Evolutionary conservation across 306 rosid genomes (phyloP), one percentile per base, ranked within the genome.

Genomic region (Arachis stenosperma): DNA sequence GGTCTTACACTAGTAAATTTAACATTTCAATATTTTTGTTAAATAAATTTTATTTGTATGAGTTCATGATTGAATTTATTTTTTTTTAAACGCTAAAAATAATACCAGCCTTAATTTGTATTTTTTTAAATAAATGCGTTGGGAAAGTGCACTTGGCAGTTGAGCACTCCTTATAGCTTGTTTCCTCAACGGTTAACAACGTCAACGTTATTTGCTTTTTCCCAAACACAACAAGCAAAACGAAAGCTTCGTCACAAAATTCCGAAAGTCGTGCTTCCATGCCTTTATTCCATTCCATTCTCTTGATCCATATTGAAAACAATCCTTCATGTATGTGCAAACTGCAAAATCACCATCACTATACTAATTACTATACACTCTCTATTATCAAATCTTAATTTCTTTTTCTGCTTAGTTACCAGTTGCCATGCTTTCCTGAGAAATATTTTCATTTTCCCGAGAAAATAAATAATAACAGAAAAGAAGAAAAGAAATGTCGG

Each of bases 401-500:
- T 46, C 13, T 48, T 48, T 14, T 48, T 11, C 6, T 48, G 3
- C 15, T 2, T 10, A 11, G 2, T 46, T 46, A 11, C 12, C 51
- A 46, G 13, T 48, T 60, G 27, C 70, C 55, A 66, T 81, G 75
- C 59, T 73, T 69, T 30, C 56, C 73, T 68, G 54, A 54, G 73
- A 2, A 3, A 27, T 43, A 53, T 59, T 75, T 78, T 57, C 29
- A 27, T 78, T 81, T 58, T 67, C 63, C 69, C 48, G 44, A 61
- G 73, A 67, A 54, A 51, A 15, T 27, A 71, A 74, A 63, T 0
- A 48, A 67, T 22, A 22, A 22, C 27, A 22, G 27, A 22, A 22
- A 22, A 22, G 27, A 22, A 22, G 27, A 22, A 22, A 22, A 22
- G 27, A 80, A 69, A 94, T 94, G 99, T 94, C 97, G 10, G 97